phyloP scores from a whole-genome alignment of 202 grass and related monocot species.

The Panicum virgatum region DNA sequence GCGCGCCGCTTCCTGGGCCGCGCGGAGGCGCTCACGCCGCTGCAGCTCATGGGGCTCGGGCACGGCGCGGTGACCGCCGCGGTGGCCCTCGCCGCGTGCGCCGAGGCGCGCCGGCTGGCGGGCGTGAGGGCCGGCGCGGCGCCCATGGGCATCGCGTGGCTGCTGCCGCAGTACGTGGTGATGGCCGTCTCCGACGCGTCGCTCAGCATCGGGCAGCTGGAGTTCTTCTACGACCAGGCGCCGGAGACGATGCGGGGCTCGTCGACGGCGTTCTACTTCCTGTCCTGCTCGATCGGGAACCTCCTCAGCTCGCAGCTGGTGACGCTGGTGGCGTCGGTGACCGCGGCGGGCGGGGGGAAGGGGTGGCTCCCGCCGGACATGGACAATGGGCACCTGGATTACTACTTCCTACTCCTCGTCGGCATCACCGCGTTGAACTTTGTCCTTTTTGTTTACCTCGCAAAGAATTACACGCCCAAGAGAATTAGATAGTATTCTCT shows the following conservation, averaged over 20 bases:
- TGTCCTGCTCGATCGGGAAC: conserved; percentile 37
- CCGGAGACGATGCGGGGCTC: conserved; percentile 61
- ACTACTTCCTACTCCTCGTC: conserved; percentile 53
- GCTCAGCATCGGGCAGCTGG: conserved; percentile 64
- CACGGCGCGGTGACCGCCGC: conserved; percentile 30
- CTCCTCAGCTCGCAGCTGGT: conserved; percentile 44
- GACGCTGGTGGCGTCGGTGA: conserved; percentile 51
- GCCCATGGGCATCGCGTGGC: conserved; percentile 49
- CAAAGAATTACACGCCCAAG: conserved; percentile 57
- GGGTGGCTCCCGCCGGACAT: conserved; percentile 63
- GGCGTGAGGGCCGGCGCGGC: not conserved
- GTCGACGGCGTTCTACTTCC: conserved; percentile 55
- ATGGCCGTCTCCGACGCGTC: conserved; percentile 56
- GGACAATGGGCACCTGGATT: conserved; percentile 64
- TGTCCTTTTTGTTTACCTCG: conserved; percentile 47
- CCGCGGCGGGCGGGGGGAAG: not conserved
- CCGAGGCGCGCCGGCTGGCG: conserved; percentile 49
- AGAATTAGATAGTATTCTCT: conserved; percentile 7
- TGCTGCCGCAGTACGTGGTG: conserved; percentile 59
- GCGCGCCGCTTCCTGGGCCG: not conserved
- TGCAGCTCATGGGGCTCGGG: conserved; percentile 55
- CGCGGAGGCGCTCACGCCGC: conserved; percentile 24
- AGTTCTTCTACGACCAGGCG: conserved; percentile 99
- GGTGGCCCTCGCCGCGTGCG: conserved; percentile 37
- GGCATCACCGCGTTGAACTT: conserved; percentile 46